Percentiles rank a stretch among this genome's conserved stretches.
Conservation (phyloP, 495 filamentous ascomycete genomes). For the Penicillium pulvis region DNA sequence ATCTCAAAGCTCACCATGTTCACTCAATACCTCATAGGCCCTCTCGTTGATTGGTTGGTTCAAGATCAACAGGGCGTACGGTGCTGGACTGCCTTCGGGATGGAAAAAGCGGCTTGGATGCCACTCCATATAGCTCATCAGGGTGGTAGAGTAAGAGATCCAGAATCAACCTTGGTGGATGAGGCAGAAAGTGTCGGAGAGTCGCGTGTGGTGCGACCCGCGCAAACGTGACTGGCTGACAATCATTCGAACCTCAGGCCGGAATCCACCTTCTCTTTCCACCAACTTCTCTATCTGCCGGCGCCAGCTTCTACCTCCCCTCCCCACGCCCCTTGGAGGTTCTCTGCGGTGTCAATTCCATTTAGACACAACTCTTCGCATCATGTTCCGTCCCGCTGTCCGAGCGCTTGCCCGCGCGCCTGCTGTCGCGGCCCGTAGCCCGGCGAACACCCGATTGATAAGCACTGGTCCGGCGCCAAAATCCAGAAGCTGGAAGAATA, state of each 20-base stretch:
- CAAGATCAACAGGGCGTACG: slow-evolving; percentile 65
- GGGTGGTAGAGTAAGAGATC: not conserved
- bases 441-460: slow-evolving; percentile 61
- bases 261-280: slow-evolving; percentile 29
- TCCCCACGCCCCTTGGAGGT: slow-evolving; percentile 18
- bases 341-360: slow-evolving; percentile 16
- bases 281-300: slow-evolving; percentile 26
- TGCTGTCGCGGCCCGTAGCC: slow-evolving; percentile 43
- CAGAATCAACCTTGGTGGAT: not conserved
- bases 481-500: slow-evolving; percentile 79
- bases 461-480: slow-evolving; percentile 70
- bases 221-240: slow-evolving; percentile 33
- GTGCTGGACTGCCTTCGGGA: slow-evolving; percentile 29
- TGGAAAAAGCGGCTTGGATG: slow-evolving; percentile 54
- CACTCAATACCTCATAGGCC: slow-evolving; percentile 53
- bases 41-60: slow-evolving; percentile 68
- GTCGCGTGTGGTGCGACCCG: slow-evolving; percentile 6
- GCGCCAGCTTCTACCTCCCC: slow-evolving; percentile 8
- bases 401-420: slow-evolving; percentile 56
- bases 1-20: slow-evolving; percentile 50
- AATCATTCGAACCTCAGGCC: slow-evolving; percentile 27
- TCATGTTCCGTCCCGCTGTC: slow-evolving; percentile 64
- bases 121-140: slow-evolving; percentile 45
- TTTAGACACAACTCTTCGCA: slow-evolving; percentile 21
- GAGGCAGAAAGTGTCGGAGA: slow-evolving; percentile 5